Percentiles rank a stretch among this genome's conserved stretches.
Conservation (phyloP, 495 filamentous ascomycete genomes). For the Penicillium argentinense region DNA sequence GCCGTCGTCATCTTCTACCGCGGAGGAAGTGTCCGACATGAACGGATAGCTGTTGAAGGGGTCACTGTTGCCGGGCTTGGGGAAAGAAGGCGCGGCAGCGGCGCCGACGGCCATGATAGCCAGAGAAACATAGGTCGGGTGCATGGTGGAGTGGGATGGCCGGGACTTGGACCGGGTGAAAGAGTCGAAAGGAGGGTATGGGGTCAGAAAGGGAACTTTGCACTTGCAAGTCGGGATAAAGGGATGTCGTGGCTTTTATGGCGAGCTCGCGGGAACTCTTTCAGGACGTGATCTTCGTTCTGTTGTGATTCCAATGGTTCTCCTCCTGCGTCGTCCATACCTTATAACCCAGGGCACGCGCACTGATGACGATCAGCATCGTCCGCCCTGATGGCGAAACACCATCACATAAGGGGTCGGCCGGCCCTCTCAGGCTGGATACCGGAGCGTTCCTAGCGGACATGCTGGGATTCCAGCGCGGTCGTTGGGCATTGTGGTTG, state of each 20-base stretch:
- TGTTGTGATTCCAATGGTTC: neutral
- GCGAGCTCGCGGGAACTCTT: conserved; percentile 3
- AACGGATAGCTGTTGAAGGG: conserved; percentile 24
- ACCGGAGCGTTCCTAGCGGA: conserved; percentile 1
- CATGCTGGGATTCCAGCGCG: conserved; percentile 6
- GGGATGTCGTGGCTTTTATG: conserved; percentile 22
- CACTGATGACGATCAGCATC: conserved; percentile 17
- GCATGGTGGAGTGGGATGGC: conserved; percentile 13
- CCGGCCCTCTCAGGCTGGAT: conserved; percentile 9
- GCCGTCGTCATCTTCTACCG: conserved; percentile 14
- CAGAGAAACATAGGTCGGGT: conserved; percentile 24
- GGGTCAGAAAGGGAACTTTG: conserved; percentile 17
- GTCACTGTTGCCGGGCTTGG: conserved; percentile 1
- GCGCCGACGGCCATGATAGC: conserved; percentile 24
- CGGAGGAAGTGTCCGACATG: conserved; percentile 5
- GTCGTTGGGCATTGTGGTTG: neutral
- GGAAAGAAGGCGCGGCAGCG: conserved; percentile 19
- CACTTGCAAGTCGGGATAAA: conserved; percentile 1
- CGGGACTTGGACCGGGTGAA: neutral
- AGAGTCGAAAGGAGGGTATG: conserved; percentile 17
- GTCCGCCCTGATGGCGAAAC: conserved; percentile 11
- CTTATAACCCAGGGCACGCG: conserved; percentile 5
- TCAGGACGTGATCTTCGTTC: conserved; percentile 13
- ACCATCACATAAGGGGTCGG: conserved; percentile 17
- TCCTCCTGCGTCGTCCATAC: conserved; percentile 17